These are phyloP conservation scores for Asterella californica DNA, from an alignment of 225 moss, liverwort and hornwort genomes.

Conservation along the genomic window DNA sequence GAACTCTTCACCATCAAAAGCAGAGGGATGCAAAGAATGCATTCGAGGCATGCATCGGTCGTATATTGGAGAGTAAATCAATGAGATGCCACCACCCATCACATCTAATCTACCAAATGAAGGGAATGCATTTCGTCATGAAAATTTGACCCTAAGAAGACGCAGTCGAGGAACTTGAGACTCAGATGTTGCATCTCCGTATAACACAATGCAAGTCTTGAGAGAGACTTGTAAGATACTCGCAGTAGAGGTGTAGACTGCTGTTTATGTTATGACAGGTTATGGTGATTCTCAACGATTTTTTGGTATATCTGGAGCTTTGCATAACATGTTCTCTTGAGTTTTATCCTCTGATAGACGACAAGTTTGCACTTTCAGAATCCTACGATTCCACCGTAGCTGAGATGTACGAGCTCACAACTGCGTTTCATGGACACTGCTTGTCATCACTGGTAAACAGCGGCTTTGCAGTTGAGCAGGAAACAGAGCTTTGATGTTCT, in stretches of 20 bases:
- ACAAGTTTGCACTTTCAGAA: neutral
- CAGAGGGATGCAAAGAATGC: slow-evolving; percentile 62
- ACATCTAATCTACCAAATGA: neutral
- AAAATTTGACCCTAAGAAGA: neutral
- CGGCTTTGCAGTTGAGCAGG: slow-evolving; percentile 50
- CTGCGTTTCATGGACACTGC: too few species aligned
- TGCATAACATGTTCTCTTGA: neutral
- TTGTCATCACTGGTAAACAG: neutral
- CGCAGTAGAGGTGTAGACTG: neutral
- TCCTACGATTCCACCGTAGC: neutral
- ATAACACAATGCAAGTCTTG: neutral
- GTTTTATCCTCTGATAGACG: neutral
- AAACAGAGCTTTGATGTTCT: slow-evolving; percentile 48
- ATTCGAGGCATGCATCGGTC: slow-evolving; percentile 81
- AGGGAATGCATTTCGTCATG: neutral
- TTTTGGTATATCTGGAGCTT: slow-evolving; percentile 59
- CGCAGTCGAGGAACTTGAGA: neutral
- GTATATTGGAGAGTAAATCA: slow-evolving; percentile 82
- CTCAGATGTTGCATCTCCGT: too few species aligned
- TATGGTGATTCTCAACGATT: slow-evolving; percentile 74
- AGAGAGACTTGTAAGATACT: neutral
- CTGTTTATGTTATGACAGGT: slow-evolving; percentile 44
- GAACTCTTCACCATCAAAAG: slow-evolving; percentile 96
- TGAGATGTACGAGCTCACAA: neutral
- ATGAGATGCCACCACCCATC: slow-evolving; percentile 33